Evolutionary conservation across 2,329 filamentous ascomycete species (phyloP), one percentile per base, ranked within the genome.

Genomic region (Harringtonia aguacate): DNA sequence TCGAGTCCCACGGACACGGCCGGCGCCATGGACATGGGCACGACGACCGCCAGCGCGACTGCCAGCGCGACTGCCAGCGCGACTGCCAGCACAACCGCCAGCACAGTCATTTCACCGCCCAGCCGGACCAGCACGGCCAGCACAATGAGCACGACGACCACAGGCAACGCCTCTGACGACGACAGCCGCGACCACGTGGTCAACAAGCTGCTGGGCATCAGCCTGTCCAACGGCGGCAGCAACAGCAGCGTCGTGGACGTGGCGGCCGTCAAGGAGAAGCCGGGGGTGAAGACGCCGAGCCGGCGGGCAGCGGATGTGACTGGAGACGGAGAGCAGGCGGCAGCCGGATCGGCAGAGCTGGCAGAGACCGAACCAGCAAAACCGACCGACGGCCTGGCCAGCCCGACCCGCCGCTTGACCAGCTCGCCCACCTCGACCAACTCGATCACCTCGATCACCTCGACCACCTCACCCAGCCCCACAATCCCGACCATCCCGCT

Each of bases 231-330:
- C 2, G 64, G 66, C 3, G 77, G 84, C 41, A 75, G 73, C n/a
- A 76, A 75, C 39, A 94, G 86, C 51, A 89, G 84, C 56, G 82
- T 92, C 38, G 70, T 78, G 29, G 84, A 92, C 53, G 78, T 94
- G 35, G 86, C 87, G 8, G 77, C 78, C 12, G 83, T 88, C 36
- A 86, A 74, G 59, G 86, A 90, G 62, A 88, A 85, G 59, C 86
- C 86, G 0, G 86, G 84, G 1, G 78, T 90, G 20, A 80, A 88
- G 55, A 88, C 86, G 17, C 86, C 86, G 7, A 87, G 85, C 57
- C 73, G 81, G 48, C 58, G 36, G 9, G 27, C 46, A 13, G 28
- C 41, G n/a, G n/a, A n/a, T n/a, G n/a, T n/a, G n/a, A n/a, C n/a
- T n/a, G n/a, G n/a, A n/a, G n/a, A n/a, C n/a, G n/a, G n/a, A n/a